Percentiles rank a stretch among this genome's conserved stretches.
Conservation (phyloP, 371 early-diverging fungal genomes). For the Apophysomyces elegans region DNA sequence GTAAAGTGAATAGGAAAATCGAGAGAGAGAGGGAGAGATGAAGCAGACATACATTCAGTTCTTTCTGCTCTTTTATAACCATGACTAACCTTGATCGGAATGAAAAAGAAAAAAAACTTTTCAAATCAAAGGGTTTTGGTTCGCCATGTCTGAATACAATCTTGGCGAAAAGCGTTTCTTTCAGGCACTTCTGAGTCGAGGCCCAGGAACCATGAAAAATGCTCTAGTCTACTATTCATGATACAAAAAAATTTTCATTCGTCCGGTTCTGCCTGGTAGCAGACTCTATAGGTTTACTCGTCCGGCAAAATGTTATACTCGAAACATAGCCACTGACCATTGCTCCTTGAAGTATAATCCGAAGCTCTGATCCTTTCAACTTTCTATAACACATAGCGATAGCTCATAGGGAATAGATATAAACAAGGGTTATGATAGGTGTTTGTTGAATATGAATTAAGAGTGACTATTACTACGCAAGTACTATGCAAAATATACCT, state of each 20-base stretch:
- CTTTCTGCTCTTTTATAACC: neutral
- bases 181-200: neutral
- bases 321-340: neutral
- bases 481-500: no score
- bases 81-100: neutral
- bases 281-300: no score
- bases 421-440: no score
- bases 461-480: no score
- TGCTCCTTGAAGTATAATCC: no score
- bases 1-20: neutral
- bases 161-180: neutral
- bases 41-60: no score
- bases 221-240: neutral
- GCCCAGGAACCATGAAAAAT: slow-evolving; percentile 10
- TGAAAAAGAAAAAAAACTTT: neutral
- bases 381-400: no score
- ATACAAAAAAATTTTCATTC: neutral
- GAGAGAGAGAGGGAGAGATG: neutral
- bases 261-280: neutral
- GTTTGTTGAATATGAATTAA: no score
- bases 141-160: slow-evolving; percentile 4
- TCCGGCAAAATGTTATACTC: no score
- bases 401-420: no score
- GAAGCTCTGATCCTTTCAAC: no score
- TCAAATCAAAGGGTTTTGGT: neutral